These are phyloP conservation scores for Saccharomyces jurei DNA, from an alignment of 805 yeast species.

Conservation along the genomic window DNA sequence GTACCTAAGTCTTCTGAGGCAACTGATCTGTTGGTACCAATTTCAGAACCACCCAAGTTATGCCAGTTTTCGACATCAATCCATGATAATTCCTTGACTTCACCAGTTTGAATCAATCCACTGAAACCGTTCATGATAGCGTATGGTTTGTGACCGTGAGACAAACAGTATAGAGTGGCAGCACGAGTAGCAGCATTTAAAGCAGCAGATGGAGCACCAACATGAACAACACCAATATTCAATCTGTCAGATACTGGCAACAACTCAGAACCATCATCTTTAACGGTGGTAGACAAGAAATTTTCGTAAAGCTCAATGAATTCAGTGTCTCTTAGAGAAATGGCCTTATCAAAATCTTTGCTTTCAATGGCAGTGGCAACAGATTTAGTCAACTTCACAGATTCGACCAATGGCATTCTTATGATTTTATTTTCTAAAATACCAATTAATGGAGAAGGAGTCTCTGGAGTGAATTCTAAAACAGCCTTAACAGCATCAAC, in stretches of 20 bases:
- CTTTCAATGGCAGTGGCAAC: slow-evolving; percentile 81
- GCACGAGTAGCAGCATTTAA: slow-evolving; percentile 88
- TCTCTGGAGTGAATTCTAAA: slow-evolving; percentile 74
- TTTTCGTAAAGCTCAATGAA: slow-evolving; percentile 73
- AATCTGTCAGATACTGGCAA: slow-evolving; percentile 55
- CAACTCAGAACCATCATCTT: slow-evolving; percentile 53
- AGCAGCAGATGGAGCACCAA: slow-evolving; percentile 98
- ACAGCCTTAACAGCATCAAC: slow-evolving; percentile 96
- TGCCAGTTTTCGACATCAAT: slow-evolving; percentile 83
- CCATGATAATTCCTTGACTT: slow-evolving; percentile 71
- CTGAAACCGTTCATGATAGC: slow-evolving; percentile 92
- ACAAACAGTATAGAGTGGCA: slow-evolving; percentile 80
- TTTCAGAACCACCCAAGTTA: slow-evolving; percentile 87
- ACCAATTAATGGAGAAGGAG: slow-evolving; percentile 93
- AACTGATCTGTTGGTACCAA: slow-evolving; percentile 87
- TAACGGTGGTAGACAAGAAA: slow-evolving; percentile 60
- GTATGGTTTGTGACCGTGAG: slow-evolving; percentile 82
- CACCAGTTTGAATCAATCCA: slow-evolving; percentile 85
- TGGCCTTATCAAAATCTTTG: slow-evolving; percentile 80
- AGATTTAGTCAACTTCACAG: slow-evolving; percentile 77
- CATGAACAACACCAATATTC: slow-evolving; percentile 77
- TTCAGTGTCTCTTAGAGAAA: slow-evolving; percentile 78
- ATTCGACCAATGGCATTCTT: slow-evolving; percentile 79
- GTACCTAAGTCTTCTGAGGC: slow-evolving; percentile 84
- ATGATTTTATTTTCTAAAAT: slow-evolving; percentile 79